Percentiles rank a stretch among this genome's conserved stretches.
phyloP scores from a whole-genome alignment of 129 eudicot species.

The Saussurea involucrata region DNA sequence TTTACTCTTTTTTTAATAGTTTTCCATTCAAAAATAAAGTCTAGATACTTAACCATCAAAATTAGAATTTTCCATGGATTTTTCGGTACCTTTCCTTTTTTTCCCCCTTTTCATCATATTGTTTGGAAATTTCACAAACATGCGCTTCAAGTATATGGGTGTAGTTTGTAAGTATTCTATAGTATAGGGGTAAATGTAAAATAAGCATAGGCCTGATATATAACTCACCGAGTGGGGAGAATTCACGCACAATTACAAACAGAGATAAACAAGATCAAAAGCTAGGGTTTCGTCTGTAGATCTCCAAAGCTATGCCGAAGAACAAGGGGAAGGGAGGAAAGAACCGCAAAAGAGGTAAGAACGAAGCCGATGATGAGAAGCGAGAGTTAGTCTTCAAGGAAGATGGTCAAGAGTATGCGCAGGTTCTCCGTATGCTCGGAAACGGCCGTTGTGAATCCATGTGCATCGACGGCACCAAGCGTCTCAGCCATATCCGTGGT shows the following conservation, averaged over 20 bases:
- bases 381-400: constrained; percentile 35
- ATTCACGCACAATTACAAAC: neutral
- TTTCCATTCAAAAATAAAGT: no score
- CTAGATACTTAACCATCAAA: no score
- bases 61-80: no score
- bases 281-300: constrained; percentile 26
- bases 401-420: constrained; percentile 38
- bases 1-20: no score
- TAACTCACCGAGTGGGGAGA: neutral
- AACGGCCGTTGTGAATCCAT: constrained; percentile 42
- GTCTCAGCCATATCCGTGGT: constrained; percentile 40
- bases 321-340: constrained; percentile 50
- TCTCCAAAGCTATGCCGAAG: constrained; percentile 35
- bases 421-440: constrained; percentile 41
- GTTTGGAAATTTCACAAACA: no score
- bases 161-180: neutral
- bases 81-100: no score
- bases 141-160: neutral
- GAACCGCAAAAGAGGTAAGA: constrained; percentile 40
- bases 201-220: neutral
- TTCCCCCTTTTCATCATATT: no score
- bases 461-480: constrained; percentile 47
- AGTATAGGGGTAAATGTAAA: neutral
- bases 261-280: neutral
- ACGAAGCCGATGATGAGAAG: constrained; percentile 42